Evolutionary conservation across 2,329 filamentous ascomycete genomes (phyloP).

Genomic region (Metarhizium rileyi): DNA sequence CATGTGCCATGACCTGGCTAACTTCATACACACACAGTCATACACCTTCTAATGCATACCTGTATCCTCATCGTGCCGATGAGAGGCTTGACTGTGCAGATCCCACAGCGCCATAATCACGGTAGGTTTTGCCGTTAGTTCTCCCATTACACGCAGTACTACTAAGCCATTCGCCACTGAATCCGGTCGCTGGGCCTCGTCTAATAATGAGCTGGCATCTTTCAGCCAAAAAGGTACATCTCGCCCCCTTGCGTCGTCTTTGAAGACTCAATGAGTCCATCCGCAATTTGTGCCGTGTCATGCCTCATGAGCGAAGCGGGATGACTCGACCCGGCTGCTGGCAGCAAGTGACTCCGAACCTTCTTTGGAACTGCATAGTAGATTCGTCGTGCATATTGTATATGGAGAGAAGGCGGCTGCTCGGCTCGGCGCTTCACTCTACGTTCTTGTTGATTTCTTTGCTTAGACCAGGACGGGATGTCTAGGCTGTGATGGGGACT

Average conservation of each 20-base stretch:
- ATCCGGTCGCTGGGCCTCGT: no score
- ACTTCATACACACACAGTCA: not conserved
- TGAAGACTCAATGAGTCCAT: no score
- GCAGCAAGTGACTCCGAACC: no score
- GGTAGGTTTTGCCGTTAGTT: no score
- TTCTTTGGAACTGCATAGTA: no score
- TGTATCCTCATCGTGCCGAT: not conserved
- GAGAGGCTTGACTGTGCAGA: not conserved
- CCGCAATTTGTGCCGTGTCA: no score
- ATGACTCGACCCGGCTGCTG: not conserved
- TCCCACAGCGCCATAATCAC: not conserved
- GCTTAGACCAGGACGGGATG: not conserved
- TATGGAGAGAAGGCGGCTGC: not conserved
- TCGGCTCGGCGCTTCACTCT: not conserved
- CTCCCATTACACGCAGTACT: no score
- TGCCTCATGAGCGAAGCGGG: not conserved
- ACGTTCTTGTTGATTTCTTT: not conserved
- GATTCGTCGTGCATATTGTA: not conserved
- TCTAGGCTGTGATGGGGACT: constrained; percentile 32
- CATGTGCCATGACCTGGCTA: no score
- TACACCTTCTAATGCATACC: not conserved
- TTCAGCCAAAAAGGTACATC: no score
- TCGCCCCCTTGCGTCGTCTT: no score
- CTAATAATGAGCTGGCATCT: no score
- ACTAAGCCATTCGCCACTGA: no score